Percentiles rank a stretch among this genome's conserved stretches.
Conservation (phyloP, 768 basidiomycete species). For the Mycena venus region DNA sequence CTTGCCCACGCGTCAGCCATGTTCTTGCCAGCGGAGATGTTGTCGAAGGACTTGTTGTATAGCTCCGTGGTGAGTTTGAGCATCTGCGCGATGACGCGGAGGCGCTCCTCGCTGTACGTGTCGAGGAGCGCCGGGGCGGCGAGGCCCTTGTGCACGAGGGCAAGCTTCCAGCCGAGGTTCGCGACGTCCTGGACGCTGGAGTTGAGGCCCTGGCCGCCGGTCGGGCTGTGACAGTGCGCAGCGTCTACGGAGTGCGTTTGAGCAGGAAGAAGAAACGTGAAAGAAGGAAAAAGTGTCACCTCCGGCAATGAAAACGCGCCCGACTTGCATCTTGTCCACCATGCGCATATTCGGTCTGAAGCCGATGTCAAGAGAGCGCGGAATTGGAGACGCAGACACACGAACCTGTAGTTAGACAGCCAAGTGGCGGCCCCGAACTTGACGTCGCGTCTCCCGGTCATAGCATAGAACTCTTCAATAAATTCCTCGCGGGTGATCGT, state of each 20-base stretch:
- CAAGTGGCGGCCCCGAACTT: constrained; percentile 44
- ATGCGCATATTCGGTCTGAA: constrained; percentile 63
- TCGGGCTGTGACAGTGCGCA: constrained; percentile 53
- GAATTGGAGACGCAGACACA: neutral
- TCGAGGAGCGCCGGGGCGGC: constrained; percentile 51
- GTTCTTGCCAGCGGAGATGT: neutral
- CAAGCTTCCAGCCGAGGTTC: constrained; percentile 61
- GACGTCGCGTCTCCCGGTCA: constrained; percentile 46
- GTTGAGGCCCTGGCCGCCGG: constrained; percentile 58
- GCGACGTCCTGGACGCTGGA: constrained; percentile 55
- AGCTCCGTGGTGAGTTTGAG: constrained; percentile 52
- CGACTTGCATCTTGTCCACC: constrained; percentile 55
- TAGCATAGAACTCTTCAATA: constrained; percentile 42
- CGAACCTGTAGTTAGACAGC: constrained; percentile 46
- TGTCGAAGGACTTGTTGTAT: constrained; percentile 37
- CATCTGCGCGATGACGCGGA: constrained; percentile 62
- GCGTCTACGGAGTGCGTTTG: constrained; percentile 52
- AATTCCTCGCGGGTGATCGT: constrained; percentile 40
- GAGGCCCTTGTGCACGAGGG: constrained; percentile 53
- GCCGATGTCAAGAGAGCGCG: neutral
- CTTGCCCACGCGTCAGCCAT: constrained; percentile 14
- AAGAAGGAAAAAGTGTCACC: constrained; percentile 45
- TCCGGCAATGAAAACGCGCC: constrained; percentile 62
- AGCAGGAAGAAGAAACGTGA: too few species aligned
- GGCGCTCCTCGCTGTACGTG: constrained; percentile 58